Conservation (phyloP, 495 filamentous ascomycete genomes). For the Xylaria nigripes region DNA sequence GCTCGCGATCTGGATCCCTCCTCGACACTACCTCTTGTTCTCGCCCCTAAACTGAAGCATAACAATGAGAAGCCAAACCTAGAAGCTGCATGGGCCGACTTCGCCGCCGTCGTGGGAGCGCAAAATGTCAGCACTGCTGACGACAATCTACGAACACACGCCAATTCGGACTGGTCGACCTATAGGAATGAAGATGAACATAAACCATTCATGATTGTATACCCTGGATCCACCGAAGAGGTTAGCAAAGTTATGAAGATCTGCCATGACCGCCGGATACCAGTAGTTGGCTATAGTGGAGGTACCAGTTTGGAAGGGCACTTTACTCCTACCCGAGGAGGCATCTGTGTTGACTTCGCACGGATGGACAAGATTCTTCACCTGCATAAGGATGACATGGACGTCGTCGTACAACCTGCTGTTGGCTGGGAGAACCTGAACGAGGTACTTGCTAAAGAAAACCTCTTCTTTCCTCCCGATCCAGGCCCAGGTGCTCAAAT, state of each 20-base stretch:
- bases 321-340: constrained; percentile 63
- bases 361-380: constrained; percentile 66
- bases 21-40: constrained; percentile 66
- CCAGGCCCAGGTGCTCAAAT: constrained; percentile 81
- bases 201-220: constrained; percentile 55
- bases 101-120: constrained; percentile 71
- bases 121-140: constrained; percentile 74
- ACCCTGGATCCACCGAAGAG: constrained; percentile 57
- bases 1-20: constrained; percentile 49
- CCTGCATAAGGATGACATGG: constrained; percentile 66
- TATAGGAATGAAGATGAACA: constrained; percentile 47
- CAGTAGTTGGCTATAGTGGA: constrained; percentile 67
- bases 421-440: constrained; percentile 75
- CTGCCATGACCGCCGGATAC: constrained; percentile 61
- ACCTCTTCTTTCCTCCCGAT: constrained; percentile 77
- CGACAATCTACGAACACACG: constrained; percentile 59
- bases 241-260: constrained; percentile 67
- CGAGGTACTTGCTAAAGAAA: constrained; percentile 56
- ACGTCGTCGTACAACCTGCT: constrained; percentile 74
- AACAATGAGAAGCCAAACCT: constrained; percentile 67
- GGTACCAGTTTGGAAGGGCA: constrained; percentile 78
- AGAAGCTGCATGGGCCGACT: constrained; percentile 90
- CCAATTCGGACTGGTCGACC: constrained; percentile 84
- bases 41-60: constrained; percentile 54
- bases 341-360: constrained; percentile 69